Base-by-base conservation (phyloP, 208 protist species). In the Perkinsela sp. region DNA sequence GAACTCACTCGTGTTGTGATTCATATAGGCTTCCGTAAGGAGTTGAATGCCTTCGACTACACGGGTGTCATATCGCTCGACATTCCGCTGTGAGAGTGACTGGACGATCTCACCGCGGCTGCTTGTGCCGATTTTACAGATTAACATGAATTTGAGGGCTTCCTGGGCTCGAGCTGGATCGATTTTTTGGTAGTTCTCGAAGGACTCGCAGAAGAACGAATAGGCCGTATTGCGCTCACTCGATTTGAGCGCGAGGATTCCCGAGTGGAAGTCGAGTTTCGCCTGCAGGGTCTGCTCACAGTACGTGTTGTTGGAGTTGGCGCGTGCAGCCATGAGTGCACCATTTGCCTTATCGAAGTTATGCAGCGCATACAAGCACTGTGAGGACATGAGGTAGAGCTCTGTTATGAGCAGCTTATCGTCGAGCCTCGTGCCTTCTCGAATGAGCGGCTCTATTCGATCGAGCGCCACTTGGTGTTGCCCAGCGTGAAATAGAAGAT, bases 131-230 rank as follows among this genome's bases (percentile, higher is more conserved):
- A 98, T 94, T 80, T 97, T 97, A 29, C 81, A 82, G 15, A 98
- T 78, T 16, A 98, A 81, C 94, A 98, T 97, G 83, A 97, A 97
- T 75, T 96, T 95, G 69, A 98, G 80, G 30, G 83, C 74, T 16
- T 77, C 75, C 13, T 88, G 79, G 2, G 94, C 93, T 32, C 83
- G 80, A 13, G 74, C 68, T 48, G 88, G 81, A 69, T 88, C 84
- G 0, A 95, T 70, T 31, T 85, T 79, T 68, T 94, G 83, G 74
- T 89, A 98, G 29, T 88, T 90, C 78, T 99, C 95, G 69, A 98
- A 97, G 30, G 94, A 88, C 77, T 99, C 96, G 76, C 90, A 98
- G 65, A 99, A 93, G 85, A 98, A 99, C 1, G 93, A 97, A 77
- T 93, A 94, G 29, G 93, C 93, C 13, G 94, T 97, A 77, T 97